Base-by-base conservation (phyloP, 176 grass and related monocot species). In the Guadua angustifolia region DNA sequence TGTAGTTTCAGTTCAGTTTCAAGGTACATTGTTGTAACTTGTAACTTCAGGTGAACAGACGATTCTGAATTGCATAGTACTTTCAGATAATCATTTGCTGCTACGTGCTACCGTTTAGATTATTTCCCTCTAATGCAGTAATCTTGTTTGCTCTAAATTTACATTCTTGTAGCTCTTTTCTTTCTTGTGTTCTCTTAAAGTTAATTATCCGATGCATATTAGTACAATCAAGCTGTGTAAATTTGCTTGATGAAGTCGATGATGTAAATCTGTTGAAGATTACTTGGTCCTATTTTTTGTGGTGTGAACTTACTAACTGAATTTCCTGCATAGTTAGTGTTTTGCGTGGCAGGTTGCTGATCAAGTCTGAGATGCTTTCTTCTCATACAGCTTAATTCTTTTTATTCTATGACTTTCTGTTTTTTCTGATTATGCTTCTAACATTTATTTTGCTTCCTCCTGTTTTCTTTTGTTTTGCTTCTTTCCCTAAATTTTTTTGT, bases 351-450 rank as follows among this genome's bases (percentile, higher is more conserved):
- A 93, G 91, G 88, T 89, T 91, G 85, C 65, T 67, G 66, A 80
- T 83, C 76, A 88, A 83, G 82, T 80, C 39, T 83, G 57, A 81
- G 61, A 88, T 92, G 88, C 51, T 95, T 92, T 91, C 83, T 86
- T 84, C 58, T 79, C 86, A 57, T 85, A 74, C 86, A 89, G 40
- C 19, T 63, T 74, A 59, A 35, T 74, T 89, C 4, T 83, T 79
- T 87, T 18, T 79, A 24, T 84, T 86, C 46, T 79, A 76, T 69
- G 65, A 85, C 45, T 75, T 70, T 55, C 33, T 66, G 29, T 70
- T 61, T 77, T 68, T 93, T 80, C 88, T 84, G 71, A 79, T 82
- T 91, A 88, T 85, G 81, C 24, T 72, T 91, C 83, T 85, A 78
- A 84, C 74, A 38, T 85, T 78, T 22, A 22, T 79, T 77, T 78